Evolutionary conservation across 2,329 filamentous ascomycete species (phyloP), one percentile per base, ranked within the genome.

Genomic region (Tolypocladium cylindrosporum): DNA sequence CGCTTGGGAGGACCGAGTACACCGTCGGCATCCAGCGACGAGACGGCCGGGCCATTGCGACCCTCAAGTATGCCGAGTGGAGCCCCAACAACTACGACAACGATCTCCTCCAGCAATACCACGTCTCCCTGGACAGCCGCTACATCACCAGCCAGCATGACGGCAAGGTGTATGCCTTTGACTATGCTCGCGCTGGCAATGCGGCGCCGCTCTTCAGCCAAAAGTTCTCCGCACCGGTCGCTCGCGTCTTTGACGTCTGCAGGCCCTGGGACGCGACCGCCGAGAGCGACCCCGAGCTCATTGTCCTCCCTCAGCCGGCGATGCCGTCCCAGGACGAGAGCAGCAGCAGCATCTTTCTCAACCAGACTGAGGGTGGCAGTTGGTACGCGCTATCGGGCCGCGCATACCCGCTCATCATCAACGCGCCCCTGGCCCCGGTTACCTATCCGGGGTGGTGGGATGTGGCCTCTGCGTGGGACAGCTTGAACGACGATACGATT

Each of bases 321-420:
- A 85, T 90, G 64, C 86, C 81, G 2, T 70, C 75, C 4, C 74
- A 75, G 21, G 77, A 83, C 55, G 75, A 79, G n/a, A 71, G 86
- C 39, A 81, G 79, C 61, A 80, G 82, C 61, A 85, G 83, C 58
- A 85, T 97, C 0, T 96, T 94, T 67, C 80, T 97, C 59, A 96
- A 97, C 69, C 88, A 87, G 64, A 97, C 92, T 1, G 84, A 89
- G 58, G 77, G 79, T n/a, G 93, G 92, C 37, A 89, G 89, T 60
- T 97, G 93, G 91, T 99, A 93, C 71, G 94, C 92, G 39, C 81
- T 97, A 74, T 97, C 93, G 1, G 93, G 95, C 59, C 81, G 79
- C 45, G 85, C 85, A 10, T 97, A 97, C 65, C 94, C 94, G 4
- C 80, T 93, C 11, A 90, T 96, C 36, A 87, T 92, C 27, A 84